Percentiles rank a stretch among this genome's conserved stretches.
phyloP scores from a whole-genome alignment of 78 protist genomes.

The Bigelowiella natans region DNA sequence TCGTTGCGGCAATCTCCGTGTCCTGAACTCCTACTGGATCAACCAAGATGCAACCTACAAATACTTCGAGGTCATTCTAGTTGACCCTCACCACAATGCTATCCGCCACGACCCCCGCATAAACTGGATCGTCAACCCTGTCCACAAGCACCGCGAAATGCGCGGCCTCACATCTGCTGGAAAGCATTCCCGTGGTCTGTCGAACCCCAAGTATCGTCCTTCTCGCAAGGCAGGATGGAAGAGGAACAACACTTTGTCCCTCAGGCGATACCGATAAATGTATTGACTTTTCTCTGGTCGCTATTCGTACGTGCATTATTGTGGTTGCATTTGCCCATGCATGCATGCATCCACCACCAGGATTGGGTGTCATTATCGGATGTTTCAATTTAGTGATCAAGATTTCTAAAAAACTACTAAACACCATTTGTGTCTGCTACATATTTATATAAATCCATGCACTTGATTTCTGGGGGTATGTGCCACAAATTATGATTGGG shows the following conservation, averaged over 20 bases:
- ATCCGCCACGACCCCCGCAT: constrained; percentile 93
- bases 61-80: constrained; percentile 95
- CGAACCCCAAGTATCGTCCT: constrained; percentile 65
- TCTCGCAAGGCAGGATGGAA: constrained; percentile 90
- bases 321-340: neutral
- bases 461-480: too few species aligned
- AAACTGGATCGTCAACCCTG: constrained; percentile 93
- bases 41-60: constrained; percentile 87
- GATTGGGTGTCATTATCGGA: too few species aligned
- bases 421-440: too few species aligned
- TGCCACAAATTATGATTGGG: too few species aligned
- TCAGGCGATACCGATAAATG: constrained; percentile 89
- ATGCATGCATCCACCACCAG: neutral
- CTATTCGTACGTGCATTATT: neutral
- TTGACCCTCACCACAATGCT: constrained; percentile 89
- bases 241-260: constrained; percentile 70
- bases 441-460: neutral
- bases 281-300: neutral
- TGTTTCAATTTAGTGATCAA: too few species aligned
- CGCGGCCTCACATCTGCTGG: constrained; percentile 98
- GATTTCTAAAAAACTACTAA: too few species aligned
- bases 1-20: constrained; percentile 77
- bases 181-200: constrained; percentile 73
- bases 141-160: constrained; percentile 81
- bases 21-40: constrained; percentile 98